phyloP scores from a whole-genome alignment of 371 early-diverging fungal genomes.

The Mortierella sp. region DNA sequence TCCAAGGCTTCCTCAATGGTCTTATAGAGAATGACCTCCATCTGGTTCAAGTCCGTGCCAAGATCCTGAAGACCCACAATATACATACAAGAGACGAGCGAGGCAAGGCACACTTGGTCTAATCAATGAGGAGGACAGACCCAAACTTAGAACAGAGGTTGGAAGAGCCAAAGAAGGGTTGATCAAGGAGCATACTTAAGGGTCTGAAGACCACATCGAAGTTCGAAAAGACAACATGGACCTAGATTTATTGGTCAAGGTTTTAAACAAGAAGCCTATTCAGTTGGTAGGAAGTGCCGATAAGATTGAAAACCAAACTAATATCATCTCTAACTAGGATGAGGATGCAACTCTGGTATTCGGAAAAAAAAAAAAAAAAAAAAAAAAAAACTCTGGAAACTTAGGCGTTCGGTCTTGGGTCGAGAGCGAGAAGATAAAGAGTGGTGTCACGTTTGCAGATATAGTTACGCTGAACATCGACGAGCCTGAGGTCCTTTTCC shows the following conservation, averaged over 20 bases:
- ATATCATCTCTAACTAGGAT: constrained; percentile 4
- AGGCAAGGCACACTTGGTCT: constrained; percentile 33
- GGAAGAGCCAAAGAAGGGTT: constrained; percentile 40
- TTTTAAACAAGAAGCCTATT: constrained; percentile 18
- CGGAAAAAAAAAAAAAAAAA: too few relatives aligned
- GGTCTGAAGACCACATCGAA: constrained; percentile 30
- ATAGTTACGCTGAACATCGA: constrained; percentile 13
- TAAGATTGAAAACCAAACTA: constrained; percentile 17
- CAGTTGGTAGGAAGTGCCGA: constrained; percentile 16
- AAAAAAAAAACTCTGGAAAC: constrained; percentile 34
- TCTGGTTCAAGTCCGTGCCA: constrained; percentile 31
- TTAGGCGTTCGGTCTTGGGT: constrained; percentile 15
- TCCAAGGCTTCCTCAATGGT: constrained; percentile 30
- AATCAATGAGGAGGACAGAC: constrained; percentile 25
- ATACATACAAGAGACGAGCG: constrained; percentile 31
- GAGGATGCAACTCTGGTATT: constrained; percentile 25
- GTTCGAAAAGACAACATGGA: constrained; percentile 40
- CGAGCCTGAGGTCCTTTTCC: constrained; percentile 35
- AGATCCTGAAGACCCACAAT: constrained; percentile 35
- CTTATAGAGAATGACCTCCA: constrained; percentile 38
- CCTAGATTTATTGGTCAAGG: constrained; percentile 19
- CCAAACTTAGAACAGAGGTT: constrained; percentile 14
- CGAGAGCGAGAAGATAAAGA: constrained; percentile 48
- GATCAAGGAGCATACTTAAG: constrained; percentile 34
- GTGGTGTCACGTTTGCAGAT: constrained; percentile 35